Conservation (phyloP, 768 basidiomycete species). For the Phaeotremella fagi region DNA sequence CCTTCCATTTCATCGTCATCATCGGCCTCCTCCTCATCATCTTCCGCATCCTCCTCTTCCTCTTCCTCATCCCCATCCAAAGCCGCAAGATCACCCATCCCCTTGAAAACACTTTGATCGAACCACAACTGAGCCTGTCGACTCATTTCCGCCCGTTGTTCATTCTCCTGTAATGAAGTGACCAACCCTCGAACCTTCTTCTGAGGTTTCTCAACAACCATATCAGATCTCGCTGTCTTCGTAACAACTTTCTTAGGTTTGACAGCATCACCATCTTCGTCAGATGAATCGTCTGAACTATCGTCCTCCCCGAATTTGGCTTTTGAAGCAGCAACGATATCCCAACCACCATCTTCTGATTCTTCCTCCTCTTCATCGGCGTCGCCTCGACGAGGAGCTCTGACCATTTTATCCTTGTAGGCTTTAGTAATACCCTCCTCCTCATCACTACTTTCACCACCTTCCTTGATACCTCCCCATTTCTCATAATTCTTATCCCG, state of each 20-base stretch:
- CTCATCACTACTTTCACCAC: slow-evolving; percentile 46
- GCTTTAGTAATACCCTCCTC: slow-evolving; percentile 54
- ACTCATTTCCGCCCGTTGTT: slow-evolving; percentile 47
- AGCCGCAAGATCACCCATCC: slow-evolving; percentile 52
- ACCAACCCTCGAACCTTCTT: slow-evolving; percentile 48
- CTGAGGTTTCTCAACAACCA: slow-evolving; percentile 30
- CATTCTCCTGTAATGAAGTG: slow-evolving; percentile 52
- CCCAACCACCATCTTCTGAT: slow-evolving; percentile 51
- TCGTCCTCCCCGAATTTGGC: slow-evolving; percentile 40
- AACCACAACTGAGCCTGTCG: slow-evolving; percentile 83
- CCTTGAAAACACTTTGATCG: slow-evolving; percentile 82
- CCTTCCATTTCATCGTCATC: slow-evolving; percentile 34
- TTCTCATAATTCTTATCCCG: slow-evolving; percentile 69
- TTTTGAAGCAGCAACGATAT: slow-evolving; percentile 39
- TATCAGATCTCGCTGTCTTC: slow-evolving; percentile 26
- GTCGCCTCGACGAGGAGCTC: slow-evolving; percentile 45
- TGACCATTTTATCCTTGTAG: slow-evolving; percentile 40
- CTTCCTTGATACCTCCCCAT: slow-evolving; percentile 67
- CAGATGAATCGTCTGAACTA: slow-evolving; percentile 49
- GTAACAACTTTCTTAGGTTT: slow-evolving; percentile 21
- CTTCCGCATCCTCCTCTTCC: slow-evolving; percentile 49
- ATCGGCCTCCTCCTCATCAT: slow-evolving; percentile 36
- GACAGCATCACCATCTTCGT: slow-evolving; percentile 10
- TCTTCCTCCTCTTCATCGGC: slow-evolving; percentile 42
- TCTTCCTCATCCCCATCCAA: slow-evolving; percentile 51